phyloP scores from a whole-genome alignment of 2,329 filamentous ascomycete species.

The Tympanopsis confertula region DNA sequence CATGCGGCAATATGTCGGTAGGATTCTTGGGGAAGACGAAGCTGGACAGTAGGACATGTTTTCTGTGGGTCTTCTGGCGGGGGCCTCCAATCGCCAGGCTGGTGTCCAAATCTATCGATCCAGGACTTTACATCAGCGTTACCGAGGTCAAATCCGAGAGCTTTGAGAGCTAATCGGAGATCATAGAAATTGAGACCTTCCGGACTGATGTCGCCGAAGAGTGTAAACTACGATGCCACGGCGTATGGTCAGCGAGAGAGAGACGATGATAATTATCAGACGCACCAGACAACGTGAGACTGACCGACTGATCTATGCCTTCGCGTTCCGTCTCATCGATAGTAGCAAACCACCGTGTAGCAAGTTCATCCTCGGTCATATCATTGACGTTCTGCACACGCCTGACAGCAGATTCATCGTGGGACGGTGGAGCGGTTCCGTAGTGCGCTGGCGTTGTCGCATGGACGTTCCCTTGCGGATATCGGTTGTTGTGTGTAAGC shows the following conservation, averaged over 20 bases:
- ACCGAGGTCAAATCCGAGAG: conserved; percentile 82
- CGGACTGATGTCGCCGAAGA: conserved; percentile 96
- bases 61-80: conserved; percentile 27
- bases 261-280: not conserved
- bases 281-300: too few species aligned
- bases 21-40: conserved; percentile 61
- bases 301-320: not conserved
- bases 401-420: too few species aligned
- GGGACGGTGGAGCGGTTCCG: too few species aligned
- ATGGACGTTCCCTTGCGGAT: too few species aligned
- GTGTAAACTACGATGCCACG: conserved; percentile 55
- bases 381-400: not conserved
- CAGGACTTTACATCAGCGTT: conserved; percentile 75
- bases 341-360: not conserved
- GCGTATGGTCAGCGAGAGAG: not conserved
- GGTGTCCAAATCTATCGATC: conserved; percentile 69
- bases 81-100: conserved; percentile 45
- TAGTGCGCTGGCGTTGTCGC: too few species aligned
- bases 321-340: not conserved
- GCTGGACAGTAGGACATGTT: conserved; percentile 49
- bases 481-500: too few species aligned
- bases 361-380: not conserved
- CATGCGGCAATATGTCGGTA: conserved; percentile 71
- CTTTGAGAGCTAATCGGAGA: conserved; percentile 90
- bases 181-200: conserved; percentile 93